phyloP scores from a whole-genome alignment of 345 rosid genomes.

The Lumnitzera littorea region DNA sequence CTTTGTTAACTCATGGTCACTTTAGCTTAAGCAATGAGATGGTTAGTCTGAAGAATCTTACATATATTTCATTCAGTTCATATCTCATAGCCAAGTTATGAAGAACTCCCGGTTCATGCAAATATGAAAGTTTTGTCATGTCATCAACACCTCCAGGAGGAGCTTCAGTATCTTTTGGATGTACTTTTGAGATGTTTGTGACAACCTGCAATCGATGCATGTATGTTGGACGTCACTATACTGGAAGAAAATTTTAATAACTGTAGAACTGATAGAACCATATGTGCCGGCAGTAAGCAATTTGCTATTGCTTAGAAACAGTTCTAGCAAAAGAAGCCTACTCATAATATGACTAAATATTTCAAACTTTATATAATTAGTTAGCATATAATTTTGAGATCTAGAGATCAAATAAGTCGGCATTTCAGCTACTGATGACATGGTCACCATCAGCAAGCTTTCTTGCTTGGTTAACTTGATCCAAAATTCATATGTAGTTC shows the following conservation, averaged over 20 bases:
- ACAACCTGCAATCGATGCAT: conserved; percentile 52
- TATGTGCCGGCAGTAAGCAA: too few species aligned
- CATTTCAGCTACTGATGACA: too few species aligned
- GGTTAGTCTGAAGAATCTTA: conserved; percentile 21
- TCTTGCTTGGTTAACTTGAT: background rate
- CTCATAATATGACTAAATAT: too few species aligned
- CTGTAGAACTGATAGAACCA: conserved; percentile 1
- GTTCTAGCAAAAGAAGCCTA: too few species aligned
- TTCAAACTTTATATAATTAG: too few species aligned
- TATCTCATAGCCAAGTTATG: conserved; percentile 90
- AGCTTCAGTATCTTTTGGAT: conserved; percentile 94
- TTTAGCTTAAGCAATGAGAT: too few species aligned
- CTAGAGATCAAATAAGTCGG: too few species aligned
- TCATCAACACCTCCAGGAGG: conserved; percentile 99
- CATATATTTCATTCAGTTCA: conserved; percentile 97
- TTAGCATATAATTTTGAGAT: too few species aligned
- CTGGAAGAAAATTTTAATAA: conserved; percentile 7
- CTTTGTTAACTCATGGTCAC: too few species aligned
- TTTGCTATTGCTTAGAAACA: too few species aligned
- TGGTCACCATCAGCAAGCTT: too few species aligned
- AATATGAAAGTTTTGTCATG: conserved; percentile 98
- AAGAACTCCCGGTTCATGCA: conserved; percentile 98
- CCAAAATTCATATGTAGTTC: background rate
- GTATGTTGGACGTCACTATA: conserved; percentile 2
- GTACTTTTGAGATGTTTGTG: conserved; percentile 69